These are phyloP conservation scores for Aureobasidium mangrovei DNA, from an alignment of 2,329 filamentous ascomycete species.

Conservation along the genomic window DNA sequence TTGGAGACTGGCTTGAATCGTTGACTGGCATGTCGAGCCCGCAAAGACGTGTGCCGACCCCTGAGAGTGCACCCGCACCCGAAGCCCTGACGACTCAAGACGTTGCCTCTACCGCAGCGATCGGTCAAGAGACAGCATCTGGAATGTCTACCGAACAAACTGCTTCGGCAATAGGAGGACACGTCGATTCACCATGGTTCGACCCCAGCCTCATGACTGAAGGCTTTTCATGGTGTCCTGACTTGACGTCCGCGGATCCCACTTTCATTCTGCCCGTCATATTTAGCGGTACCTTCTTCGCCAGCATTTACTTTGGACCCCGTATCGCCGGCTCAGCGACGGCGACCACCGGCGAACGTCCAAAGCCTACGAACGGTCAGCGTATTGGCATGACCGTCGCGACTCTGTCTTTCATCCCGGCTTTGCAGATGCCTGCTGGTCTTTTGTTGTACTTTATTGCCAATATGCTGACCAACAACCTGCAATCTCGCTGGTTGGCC, in stretches of 20 bases:
- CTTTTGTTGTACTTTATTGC: slow-evolving; percentile 34
- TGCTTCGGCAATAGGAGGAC: neutral
- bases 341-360: neutral
- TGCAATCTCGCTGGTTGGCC: slow-evolving; percentile 22
- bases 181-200: slow-evolving; percentile 22
- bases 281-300: slow-evolving; percentile 40
- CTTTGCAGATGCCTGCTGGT: slow-evolving; percentile 31
- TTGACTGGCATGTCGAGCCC: too few species aligned
- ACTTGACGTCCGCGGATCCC: slow-evolving; percentile 47
- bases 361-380: slow-evolving; percentile 15
- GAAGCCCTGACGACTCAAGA: too few species aligned
- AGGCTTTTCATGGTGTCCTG: slow-evolving; percentile 53
- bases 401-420: slow-evolving; percentile 26
- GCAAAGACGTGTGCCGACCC: too few species aligned
- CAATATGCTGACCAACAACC: slow-evolving; percentile 15
- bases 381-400: slow-evolving; percentile 24
- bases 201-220: slow-evolving; percentile 46
- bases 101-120: too few species aligned
- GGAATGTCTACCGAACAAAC: neutral
- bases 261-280: slow-evolving; percentile 41
- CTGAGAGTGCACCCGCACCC: too few species aligned
- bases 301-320: slow-evolving; percentile 33
- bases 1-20: neutral
- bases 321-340: slow-evolving; percentile 11
- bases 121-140: neutral